These are phyloP conservation scores for Pseudotsuga menziesii DNA, from an alignment of 75 land plant genomes.

Conservation along the genomic window DNA sequence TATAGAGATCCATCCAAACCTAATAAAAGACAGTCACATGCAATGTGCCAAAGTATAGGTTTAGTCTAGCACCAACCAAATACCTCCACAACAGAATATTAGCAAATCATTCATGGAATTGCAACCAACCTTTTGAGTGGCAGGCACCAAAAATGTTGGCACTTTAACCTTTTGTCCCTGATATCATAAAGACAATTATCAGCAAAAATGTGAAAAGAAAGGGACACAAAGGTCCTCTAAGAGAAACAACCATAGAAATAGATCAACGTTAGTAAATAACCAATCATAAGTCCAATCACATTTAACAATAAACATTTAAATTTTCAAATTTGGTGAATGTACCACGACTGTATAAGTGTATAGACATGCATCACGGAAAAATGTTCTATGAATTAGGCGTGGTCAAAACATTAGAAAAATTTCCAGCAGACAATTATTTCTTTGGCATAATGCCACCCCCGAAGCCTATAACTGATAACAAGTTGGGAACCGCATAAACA, in stretches of 20 bases:
- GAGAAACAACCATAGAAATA: background rate
- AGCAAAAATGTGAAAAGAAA: background rate
- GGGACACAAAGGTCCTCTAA: background rate
- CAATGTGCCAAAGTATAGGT: background rate
- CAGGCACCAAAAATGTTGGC: conserved; percentile 94
- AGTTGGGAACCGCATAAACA: background rate
- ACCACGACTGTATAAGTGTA: too few species aligned
- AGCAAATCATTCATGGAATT: background rate
- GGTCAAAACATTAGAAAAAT: background rate
- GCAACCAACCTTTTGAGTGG: conserved; percentile 79
- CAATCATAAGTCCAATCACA: background rate
- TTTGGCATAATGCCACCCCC: background rate
- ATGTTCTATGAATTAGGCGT: background rate
- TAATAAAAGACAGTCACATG: conserved; percentile 9
- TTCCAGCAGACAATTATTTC: background rate
- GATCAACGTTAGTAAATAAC: background rate
- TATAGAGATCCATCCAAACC: conserved; percentile 96
- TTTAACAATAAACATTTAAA: background rate
- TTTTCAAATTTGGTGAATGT: background rate
- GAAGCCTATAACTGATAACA: background rate
- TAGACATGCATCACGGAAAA: background rate
- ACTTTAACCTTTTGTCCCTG: conserved; percentile 95
- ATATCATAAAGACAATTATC: background rate
- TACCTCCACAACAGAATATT: background rate
- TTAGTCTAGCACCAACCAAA: background rate